phyloP scores from a whole-genome alignment of 257 asterid species.

The Salvia hispanica region DNA sequence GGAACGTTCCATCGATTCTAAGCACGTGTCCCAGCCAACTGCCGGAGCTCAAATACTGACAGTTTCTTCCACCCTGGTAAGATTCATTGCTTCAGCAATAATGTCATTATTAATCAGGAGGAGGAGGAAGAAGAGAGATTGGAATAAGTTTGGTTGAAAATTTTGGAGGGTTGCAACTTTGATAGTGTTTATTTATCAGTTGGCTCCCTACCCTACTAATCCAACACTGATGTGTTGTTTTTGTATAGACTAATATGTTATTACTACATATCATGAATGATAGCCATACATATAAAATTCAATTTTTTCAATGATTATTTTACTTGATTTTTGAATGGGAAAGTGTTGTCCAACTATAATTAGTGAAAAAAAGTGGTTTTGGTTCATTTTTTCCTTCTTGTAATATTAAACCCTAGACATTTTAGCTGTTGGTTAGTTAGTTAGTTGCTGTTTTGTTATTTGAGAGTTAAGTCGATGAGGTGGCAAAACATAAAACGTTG shows the following conservation, averaged over 20 bases:
- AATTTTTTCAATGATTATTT: conserved; percentile 26
- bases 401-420: conserved; percentile 15
- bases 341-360: neutral
- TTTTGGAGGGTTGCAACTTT: conserved; percentile 22
- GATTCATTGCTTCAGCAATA: neutral
- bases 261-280: conserved; percentile 19
- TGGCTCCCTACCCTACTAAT: conserved; percentile 7
- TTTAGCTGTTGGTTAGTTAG: neutral
- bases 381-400: neutral
- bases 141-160: conserved; percentile 24
- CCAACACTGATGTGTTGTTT: conserved; percentile 20
- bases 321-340: neutral
- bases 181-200: conserved; percentile 24
- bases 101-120: neutral
- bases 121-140: neutral
- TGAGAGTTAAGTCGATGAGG: too few relatives aligned
- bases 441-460: neutral
- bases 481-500: neutral
- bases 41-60: conserved; percentile 48
- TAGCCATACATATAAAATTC: conserved; percentile 13
- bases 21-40: conserved; percentile 40
- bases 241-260: conserved; percentile 31
- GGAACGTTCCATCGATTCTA: conserved; percentile 41
- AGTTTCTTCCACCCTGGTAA: neutral
- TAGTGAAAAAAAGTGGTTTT: neutral